These are phyloP conservation scores for Volutella citrinella DNA, from an alignment of 2,329 filamentous ascomycete species.

Conservation along the genomic window DNA sequence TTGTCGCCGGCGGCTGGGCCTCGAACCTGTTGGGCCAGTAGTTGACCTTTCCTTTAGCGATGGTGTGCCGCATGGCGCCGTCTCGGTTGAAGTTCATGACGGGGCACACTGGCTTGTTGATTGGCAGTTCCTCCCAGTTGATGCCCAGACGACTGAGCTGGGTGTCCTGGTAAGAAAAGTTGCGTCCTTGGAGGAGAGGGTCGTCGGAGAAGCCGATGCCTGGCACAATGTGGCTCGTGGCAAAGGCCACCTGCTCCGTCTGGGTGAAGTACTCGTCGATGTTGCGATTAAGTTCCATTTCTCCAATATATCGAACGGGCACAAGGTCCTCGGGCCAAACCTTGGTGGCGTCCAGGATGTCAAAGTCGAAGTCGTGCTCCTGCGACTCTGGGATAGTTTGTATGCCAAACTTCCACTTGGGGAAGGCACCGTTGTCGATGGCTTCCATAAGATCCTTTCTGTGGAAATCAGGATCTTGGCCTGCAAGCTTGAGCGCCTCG, in stretches of 20 bases:
- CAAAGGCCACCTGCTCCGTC: slow-evolving; percentile 81
- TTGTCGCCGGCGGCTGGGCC: slow-evolving; percentile 61
- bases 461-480: slow-evolving; percentile 79
- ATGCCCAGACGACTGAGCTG: slow-evolving; percentile 67
- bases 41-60: slow-evolving; percentile 65
- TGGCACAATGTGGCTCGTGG: slow-evolving; percentile 74
- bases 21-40: slow-evolving; percentile 61
- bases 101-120: slow-evolving; percentile 72
- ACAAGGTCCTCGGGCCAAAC: slow-evolving; percentile 78
- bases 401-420: slow-evolving; percentile 81
- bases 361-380: slow-evolving; percentile 78
- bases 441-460: slow-evolving; percentile 73
- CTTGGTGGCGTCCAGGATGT: slow-evolving; percentile 82
- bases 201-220: slow-evolving; percentile 77
- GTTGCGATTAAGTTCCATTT: slow-evolving; percentile 76
- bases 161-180: slow-evolving; percentile 65
- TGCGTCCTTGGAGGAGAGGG: slow-evolving; percentile 70
- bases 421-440: slow-evolving; percentile 67
- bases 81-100: slow-evolving; percentile 77
- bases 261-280: slow-evolving; percentile 80
- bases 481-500: slow-evolving; percentile 70
- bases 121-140: slow-evolving; percentile 75
- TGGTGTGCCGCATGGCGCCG: slow-evolving; percentile 68
- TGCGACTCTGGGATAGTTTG: slow-evolving; percentile 70
- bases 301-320: slow-evolving; percentile 73